These are phyloP conservation scores for Immersiella caudata DNA, from an alignment of 495 filamentous ascomycete genomes.

Conservation along the genomic window DNA sequence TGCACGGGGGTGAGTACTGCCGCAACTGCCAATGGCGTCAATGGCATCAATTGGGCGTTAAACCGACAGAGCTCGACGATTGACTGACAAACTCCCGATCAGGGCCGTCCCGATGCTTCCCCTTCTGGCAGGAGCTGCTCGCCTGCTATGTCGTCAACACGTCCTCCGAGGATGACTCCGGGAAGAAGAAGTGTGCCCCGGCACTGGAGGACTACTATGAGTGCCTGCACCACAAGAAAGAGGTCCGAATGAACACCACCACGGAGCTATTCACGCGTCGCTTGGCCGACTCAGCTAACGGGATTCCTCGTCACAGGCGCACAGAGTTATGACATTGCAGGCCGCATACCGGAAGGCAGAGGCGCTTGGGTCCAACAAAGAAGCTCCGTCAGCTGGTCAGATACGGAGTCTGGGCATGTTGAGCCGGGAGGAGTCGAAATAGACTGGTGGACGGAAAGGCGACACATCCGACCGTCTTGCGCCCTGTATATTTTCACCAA, in stretches of 20 bases:
- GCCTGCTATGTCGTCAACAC: slow-evolving; percentile 89
- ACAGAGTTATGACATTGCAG: slow-evolving; percentile 77
- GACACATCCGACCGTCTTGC: slow-evolving; percentile 13
- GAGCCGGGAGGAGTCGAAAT: slow-evolving; percentile 73
- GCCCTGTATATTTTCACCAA: slow-evolving; percentile 5
- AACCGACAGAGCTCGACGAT: slow-evolving; percentile 9
- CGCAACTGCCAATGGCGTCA: slow-evolving; percentile 16
- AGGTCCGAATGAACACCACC: slow-evolving; percentile 59
- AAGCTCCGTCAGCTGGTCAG: slow-evolving; percentile 69
- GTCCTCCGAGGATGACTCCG: slow-evolving; percentile 68
- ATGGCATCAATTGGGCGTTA: slow-evolving; percentile 16
- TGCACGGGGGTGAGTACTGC: slow-evolving; percentile 68
- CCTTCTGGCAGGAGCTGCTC: slow-evolving; percentile 96
- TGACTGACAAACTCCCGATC: slow-evolving; percentile 6
- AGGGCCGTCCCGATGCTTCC: slow-evolving; percentile 93
- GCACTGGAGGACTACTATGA: slow-evolving; percentile 96
- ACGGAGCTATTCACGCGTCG: background rate
- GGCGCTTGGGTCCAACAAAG: slow-evolving; percentile 73
- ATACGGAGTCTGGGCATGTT: slow-evolving; percentile 83
- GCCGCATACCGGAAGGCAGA: slow-evolving; percentile 83
- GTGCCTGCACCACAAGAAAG: slow-evolving; percentile 97
- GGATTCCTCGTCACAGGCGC: slow-evolving; percentile 57
- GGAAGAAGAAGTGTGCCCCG: slow-evolving; percentile 88
- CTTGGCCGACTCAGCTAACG: slow-evolving; percentile 13
- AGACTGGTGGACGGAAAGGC: slow-evolving; percentile 55